phyloP scores from a whole-genome alignment of 2,329 filamentous ascomycete genomes.

The Phialophora tarda region DNA sequence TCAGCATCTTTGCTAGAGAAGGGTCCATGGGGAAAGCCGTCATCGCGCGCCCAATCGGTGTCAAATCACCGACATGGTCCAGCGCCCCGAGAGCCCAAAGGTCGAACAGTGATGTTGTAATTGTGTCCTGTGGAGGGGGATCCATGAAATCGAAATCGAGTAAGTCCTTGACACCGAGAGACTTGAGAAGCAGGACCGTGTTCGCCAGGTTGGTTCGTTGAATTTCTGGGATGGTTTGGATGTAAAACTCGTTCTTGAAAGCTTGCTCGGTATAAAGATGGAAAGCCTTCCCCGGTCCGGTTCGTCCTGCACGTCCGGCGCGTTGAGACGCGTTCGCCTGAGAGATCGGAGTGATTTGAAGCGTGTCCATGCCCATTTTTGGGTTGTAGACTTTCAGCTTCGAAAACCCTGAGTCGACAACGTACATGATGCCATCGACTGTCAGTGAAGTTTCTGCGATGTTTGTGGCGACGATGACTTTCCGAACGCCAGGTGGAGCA shows the following conservation, averaged over 20 bases:
- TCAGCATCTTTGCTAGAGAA: slow-evolving; percentile 89
- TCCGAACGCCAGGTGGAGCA: slow-evolving; percentile 86
- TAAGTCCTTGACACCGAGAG: slow-evolving; percentile 87
- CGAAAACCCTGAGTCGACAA: slow-evolving; percentile 93
- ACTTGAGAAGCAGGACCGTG: slow-evolving; percentile 84
- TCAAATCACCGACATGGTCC: slow-evolving; percentile 92
- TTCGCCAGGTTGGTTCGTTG: slow-evolving; percentile 90
- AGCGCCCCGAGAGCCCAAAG: slow-evolving; percentile 94
- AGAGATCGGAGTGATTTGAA: slow-evolving; percentile 96
- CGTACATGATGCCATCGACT: slow-evolving; percentile 98
- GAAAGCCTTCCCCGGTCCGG: slow-evolving; percentile 93
- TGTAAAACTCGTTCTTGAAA: slow-evolving; percentile 93
- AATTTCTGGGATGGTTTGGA: slow-evolving; percentile 96
- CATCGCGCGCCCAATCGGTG: slow-evolving; percentile 86
- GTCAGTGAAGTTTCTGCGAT: slow-evolving; percentile 98
- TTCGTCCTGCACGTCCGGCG: slow-evolving; percentile 90
- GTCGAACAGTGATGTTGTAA: slow-evolving; percentile 95
- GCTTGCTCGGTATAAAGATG: slow-evolving; percentile 93
- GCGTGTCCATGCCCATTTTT: slow-evolving; percentile 98
- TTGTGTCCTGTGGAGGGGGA: slow-evolving; percentile 95
- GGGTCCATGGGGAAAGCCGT: slow-evolving; percentile 98
- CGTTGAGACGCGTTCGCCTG: slow-evolving; percentile 95
- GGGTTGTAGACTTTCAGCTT: slow-evolving; percentile 99
- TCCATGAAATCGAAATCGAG: slow-evolving; percentile 98
- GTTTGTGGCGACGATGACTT: slow-evolving; percentile 97